Evolutionary conservation across 2,329 filamentous ascomycete species (phyloP), one percentile per base, ranked within the genome.

Genomic region (Hymenotorrendiella dingleyae): DNA sequence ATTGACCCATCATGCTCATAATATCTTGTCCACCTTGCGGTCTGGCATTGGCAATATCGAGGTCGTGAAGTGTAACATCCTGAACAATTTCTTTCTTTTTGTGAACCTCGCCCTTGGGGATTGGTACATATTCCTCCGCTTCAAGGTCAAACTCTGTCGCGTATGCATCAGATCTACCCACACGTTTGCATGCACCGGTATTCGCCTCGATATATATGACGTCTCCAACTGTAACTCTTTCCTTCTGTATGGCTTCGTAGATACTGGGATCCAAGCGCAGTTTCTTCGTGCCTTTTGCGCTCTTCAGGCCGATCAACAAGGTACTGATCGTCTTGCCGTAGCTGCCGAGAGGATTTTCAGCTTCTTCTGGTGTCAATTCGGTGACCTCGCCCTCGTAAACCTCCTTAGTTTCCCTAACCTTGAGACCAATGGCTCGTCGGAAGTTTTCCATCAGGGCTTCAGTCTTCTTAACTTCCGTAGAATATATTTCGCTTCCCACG

Each of bases 1-100:
- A 71, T 68, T 98, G 93, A 58, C 93, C 93, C 91, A 98, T 97
- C 93, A 98, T 97, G 71, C 90, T 96, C 90, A 98, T 97, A 54
- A 98, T 94, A 65, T 98, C 93, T 72, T 98, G 93, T 33, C 93
- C 93, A 40, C 93, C 93, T 70, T 97, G 89, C 4, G 93, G 93
- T 58, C 91, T 76, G 11, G 93, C 86, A 60, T 98, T 98, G 52
- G 93, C 93, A 50, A 97, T 84, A 61, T 98, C 93, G 43, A 98
- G 73, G 62, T 98, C 93, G 66, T 98, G 93, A 52, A 98, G 76
- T 34, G 93, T 96, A 50, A 98, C 93, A 60, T 98, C 93, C 65
- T 98, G 93, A 26, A 98, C 93, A 56, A 98, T 94, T 69, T 98
- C 93, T 74, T 98, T 98, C 80, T 96, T 97, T 79, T 98, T 98